Conservation (phyloP, 164 flowering plant genomes). For the Hamamelis virginiana region DNA sequence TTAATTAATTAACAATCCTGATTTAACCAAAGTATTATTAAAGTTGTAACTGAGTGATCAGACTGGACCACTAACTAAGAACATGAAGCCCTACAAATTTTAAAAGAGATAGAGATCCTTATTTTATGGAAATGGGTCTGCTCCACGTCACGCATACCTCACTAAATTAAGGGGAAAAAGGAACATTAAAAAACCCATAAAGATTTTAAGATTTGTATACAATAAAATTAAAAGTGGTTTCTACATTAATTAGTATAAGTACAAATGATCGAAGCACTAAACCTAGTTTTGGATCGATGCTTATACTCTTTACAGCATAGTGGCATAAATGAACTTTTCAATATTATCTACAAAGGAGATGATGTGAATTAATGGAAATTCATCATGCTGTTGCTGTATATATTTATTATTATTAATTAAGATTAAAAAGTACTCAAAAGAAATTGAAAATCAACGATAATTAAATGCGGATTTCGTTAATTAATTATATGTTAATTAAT, state of each 20-base stretch:
- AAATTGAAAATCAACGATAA: background rate
- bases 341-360: constrained; percentile 6
- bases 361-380: background rate
- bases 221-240: constrained; percentile 1
- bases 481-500: no score
- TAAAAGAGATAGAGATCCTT: constrained; percentile 17
- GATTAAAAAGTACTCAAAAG: background rate
- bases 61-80: constrained; percentile 19
- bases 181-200: background rate
- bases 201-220: background rate
- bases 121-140: constrained; percentile 26
- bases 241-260: constrained; percentile 22
- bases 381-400: background rate
- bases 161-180: constrained; percentile 1
- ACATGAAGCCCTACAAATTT: constrained; percentile 17
- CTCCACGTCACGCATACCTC: constrained; percentile 28
- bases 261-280: constrained; percentile 23
- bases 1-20: background rate
- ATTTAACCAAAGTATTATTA: constrained; percentile 6
- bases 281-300: constrained; percentile 19
- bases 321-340: constrained; percentile 20
- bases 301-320: constrained; percentile 25
- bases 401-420: no score
- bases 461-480: no score
- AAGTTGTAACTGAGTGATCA: constrained; percentile 15